Evolutionary conservation across 1,284 basidiomycete species (phyloP).

Genomic region (Tylopilus sp.): DNA sequence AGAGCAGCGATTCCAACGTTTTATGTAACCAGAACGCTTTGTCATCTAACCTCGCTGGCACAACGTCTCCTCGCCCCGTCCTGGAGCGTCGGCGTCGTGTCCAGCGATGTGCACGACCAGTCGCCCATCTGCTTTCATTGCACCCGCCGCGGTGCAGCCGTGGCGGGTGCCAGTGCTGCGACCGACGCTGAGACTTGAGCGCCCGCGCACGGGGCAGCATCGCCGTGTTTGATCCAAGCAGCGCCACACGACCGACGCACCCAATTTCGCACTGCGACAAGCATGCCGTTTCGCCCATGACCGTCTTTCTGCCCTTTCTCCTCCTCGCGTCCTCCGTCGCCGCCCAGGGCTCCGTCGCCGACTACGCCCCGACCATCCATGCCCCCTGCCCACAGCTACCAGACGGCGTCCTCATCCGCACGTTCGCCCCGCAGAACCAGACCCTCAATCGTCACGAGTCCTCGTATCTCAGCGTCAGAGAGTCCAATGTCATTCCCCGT

Average conservation of each 20-base stretch:
- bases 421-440: conserved; percentile 49
- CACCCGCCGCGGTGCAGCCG: no score
- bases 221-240: conserved; percentile 16
- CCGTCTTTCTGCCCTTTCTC: not conserved
- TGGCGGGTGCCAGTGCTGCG: no score
- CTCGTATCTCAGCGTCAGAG: conserved; percentile 44
- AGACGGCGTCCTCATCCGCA: conserved; percentile 44
- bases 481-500: conserved; percentile 37
- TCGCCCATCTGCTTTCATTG: no score
- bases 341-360: conserved; percentile 5
- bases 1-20: conserved; percentile 29
- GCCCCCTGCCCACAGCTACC: conserved; percentile 48
- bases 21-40: conserved; percentile 36
- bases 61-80: no score
- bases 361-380: conserved; percentile 47
- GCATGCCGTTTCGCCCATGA: conserved; percentile 18
- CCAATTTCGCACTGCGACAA: not conserved
- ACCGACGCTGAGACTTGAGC: not conserved
- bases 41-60: conserved; percentile 24
- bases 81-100: not conserved
- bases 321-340: not conserved
- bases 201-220: conserved; percentile 5
- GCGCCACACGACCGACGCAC: not conserved
- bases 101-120: not conserved
- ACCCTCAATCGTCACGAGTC: conserved; percentile 46